Conservation (phyloP, 352 stramenopile genomes). For the Pythium brachiatum region DNA sequence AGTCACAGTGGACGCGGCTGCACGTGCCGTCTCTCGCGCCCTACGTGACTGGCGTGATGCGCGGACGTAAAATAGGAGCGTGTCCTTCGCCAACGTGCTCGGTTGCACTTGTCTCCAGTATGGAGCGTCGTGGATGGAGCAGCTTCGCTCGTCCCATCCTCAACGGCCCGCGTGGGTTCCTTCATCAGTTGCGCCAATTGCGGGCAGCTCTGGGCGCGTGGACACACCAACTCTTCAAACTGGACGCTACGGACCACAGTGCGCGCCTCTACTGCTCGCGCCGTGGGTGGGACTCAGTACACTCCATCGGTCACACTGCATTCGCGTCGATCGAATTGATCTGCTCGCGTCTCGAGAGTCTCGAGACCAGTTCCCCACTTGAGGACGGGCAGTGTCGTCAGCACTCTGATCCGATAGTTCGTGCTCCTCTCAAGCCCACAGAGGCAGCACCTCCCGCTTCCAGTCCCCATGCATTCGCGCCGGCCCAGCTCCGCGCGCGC, state of each 20-base stretch:
- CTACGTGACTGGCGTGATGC: background rate
- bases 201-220: background rate
- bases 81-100: background rate
- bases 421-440: too few relatives aligned
- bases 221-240: background rate
- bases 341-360: background rate
- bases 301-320: background rate
- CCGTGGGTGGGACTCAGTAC: background rate
- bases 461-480: background rate
- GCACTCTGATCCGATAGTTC: too few relatives aligned
- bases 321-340: background rate
- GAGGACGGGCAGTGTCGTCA: background rate
- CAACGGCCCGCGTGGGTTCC: too few relatives aligned
- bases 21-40: background rate
- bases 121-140: too few relatives aligned
- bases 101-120: background rate
- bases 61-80: too few relatives aligned
- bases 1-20: constrained; percentile 2
- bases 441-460: background rate
- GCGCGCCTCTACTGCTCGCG: background rate
- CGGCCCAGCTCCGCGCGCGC: background rate
- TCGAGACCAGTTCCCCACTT: background rate
- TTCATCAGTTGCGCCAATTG: background rate
- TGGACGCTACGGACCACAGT: background rate
- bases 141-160: too few relatives aligned